Evolutionary conservation across 176 grass and related monocot species (phyloP), one percentile per base, ranked within the genome.

Genomic region (Avena eriantha): DNA sequence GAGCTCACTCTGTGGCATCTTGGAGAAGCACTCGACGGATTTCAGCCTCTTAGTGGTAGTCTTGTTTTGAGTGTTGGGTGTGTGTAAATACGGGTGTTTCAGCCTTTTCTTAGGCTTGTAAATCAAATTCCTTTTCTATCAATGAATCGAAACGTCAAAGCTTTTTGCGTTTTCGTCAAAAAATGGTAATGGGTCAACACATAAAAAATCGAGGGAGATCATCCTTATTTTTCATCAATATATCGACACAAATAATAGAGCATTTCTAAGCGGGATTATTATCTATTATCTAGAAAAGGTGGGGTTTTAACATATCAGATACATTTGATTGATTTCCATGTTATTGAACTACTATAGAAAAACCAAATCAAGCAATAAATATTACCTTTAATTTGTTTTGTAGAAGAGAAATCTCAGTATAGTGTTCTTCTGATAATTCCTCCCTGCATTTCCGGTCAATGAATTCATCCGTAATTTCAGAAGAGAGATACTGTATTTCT

Each of bases 401-500:
- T 56, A 95, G 90, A 88, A 87, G 63, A 53, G 90, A 94, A 88
- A 98, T 98, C 88, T 98, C 93, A 84, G 90, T 36, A 87, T 95
- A 98, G 65, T 96, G 92, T 71, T 91, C 80, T 79, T 89, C 84
- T 39, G 93, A 94, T 89, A 98, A 79, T 41, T 94, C 90, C 73
- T 98, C 87, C 79, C 82, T 92, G 36, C 96, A 98, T 86, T 96
- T 98, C 80, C 88, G 70, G 82, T 95, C 93, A 89, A 96, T 79
- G 34, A 85, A 91, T 87, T 96, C 92, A 91, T 98, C 96, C 15
- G 88, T 98, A 90, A 98, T 91, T 88, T 98, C 92, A 70, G 78
- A 89, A 82, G 96, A 96, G 53, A 94, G 88, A 50, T 84, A 39
- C 14, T 94, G 82, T 88, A 96, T 96, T 88, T 98, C 96, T 75